These are phyloP conservation scores for Taphrina wiesneri DNA, from an alignment of 1,139 yeast genomes.

Conservation along the genomic window DNA sequence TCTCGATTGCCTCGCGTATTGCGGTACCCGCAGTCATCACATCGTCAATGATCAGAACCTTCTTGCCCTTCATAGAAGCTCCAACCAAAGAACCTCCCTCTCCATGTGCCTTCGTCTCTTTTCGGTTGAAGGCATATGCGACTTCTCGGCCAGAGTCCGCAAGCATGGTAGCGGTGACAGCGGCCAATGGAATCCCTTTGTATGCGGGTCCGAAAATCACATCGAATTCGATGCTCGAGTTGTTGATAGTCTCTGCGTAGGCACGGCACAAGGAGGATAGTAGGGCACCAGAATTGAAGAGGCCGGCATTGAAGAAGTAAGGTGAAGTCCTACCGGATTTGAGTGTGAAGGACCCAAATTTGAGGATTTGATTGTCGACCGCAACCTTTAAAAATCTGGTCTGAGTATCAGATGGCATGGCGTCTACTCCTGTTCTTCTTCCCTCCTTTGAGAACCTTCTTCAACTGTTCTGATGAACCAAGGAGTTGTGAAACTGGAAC, in stretches of 20 bases:
- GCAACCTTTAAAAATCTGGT: constrained; percentile 19
- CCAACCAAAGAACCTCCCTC: constrained; percentile 98
- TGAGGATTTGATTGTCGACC: constrained; percentile 22
- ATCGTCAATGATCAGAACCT: constrained; percentile 84
- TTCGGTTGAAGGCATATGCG: constrained; percentile 52
- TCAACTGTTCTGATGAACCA: no score
- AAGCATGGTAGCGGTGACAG: constrained; percentile 85
- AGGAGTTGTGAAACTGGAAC: no score
- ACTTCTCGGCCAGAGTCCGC: constrained; percentile 65
- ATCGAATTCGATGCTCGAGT: constrained; percentile 75
- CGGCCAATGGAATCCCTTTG: constrained; percentile 94
- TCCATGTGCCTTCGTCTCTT: constrained; percentile 95
- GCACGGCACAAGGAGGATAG: constrained; percentile 79
- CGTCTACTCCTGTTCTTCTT: not conserved
- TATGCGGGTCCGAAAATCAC: constrained; percentile 96
- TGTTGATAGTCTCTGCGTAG: constrained; percentile 83
- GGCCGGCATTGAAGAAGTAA: constrained; percentile 91
- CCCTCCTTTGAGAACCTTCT: not conserved
- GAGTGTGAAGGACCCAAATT: constrained; percentile 44
- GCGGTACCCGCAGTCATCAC: constrained; percentile 99
- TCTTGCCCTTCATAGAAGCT: constrained; percentile 66
- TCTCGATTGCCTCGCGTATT: constrained; percentile 85
- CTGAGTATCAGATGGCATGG: constrained; percentile 27
- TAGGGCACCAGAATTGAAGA: constrained; percentile 76
- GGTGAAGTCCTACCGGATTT: constrained; percentile 95